Evolutionary conservation across 768 basidiomycete species (phyloP).

Genomic region (Phallus indusiatus): DNA sequence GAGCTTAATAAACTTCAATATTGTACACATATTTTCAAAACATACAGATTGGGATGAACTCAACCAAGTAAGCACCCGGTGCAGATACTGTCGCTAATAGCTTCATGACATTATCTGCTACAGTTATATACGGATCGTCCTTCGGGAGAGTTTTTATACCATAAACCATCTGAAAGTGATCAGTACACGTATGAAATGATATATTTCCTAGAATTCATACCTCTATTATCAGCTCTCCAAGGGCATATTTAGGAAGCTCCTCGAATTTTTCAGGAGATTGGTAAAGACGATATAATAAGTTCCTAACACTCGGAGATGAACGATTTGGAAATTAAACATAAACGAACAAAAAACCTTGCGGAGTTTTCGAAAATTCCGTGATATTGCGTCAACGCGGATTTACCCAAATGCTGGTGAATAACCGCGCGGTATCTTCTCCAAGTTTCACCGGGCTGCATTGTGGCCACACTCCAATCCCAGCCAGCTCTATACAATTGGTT

Average conservation of each 20-base stretch:
- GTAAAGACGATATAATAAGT: neutral
- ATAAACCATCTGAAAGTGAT: neutral
- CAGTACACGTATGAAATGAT: neutral
- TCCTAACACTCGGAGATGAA: neutral
- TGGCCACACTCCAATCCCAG: neutral
- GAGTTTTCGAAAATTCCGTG: neutral
- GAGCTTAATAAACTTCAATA: neutral
- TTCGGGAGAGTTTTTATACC: neutral
- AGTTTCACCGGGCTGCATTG: neutral
- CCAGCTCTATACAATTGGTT: neutral
- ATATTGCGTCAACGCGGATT: neutral
- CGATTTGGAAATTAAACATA: neutral
- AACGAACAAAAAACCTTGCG: neutral
- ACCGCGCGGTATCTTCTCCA: neutral
- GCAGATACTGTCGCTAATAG: slow-evolving; percentile 17
- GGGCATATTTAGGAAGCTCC: neutral
- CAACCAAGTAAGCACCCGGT: slow-evolving; percentile 23
- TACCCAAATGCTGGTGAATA: neutral
- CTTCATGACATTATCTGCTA: slow-evolving; percentile 14
- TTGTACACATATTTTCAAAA: neutral
- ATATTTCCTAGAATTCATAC: neutral
- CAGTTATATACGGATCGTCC: neutral
- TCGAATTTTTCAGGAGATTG: neutral
- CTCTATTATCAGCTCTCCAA: neutral
- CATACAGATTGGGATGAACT: slow-evolving; percentile 21